Conservation (phyloP, 345 rosid species). For the Litchi chinensis region DNA sequence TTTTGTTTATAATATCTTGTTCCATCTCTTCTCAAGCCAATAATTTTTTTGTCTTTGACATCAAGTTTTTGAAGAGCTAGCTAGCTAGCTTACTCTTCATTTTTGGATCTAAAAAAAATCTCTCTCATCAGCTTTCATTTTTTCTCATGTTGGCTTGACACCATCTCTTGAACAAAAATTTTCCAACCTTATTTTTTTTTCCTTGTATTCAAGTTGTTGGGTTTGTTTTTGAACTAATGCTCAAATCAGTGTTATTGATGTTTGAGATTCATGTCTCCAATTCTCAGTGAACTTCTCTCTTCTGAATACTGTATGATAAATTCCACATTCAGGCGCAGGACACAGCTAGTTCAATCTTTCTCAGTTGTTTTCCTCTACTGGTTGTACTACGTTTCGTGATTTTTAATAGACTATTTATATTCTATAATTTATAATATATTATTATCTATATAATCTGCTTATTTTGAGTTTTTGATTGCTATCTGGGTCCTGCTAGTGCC, state of each 20-base stretch:
- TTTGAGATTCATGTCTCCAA: conserved; percentile 98
- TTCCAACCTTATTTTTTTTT: not conserved
- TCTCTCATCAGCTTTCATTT: too few relatives aligned
- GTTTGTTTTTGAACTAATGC: conserved; percentile 52
- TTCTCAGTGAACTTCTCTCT: conserved; percentile 80
- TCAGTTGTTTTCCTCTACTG: conserved; percentile 99
- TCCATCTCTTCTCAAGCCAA: conserved; percentile 4
- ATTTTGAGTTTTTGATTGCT: conserved; percentile 1
- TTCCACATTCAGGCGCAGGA: conserved; percentile 84
- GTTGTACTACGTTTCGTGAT: conserved; percentile 95
- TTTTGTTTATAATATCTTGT: not conserved
- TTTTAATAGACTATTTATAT: conserved; percentile 22
- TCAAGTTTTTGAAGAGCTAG: not conserved
- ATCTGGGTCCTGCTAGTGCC: conserved; percentile 45
- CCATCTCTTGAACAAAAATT: too few relatives aligned
- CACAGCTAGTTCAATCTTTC: conserved; percentile 98
- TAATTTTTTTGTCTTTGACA: not conserved
- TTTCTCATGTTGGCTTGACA: too few relatives aligned
- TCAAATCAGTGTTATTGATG: conserved; percentile 66
- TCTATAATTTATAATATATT: not conserved
- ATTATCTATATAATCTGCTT: conserved; percentile 10
- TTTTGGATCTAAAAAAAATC: conserved; percentile 15
- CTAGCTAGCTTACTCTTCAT: too few relatives aligned
- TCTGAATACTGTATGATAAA: conserved; percentile 79
- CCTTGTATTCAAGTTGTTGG: not conserved